phyloP scores from a whole-genome alignment of 2,329 filamentous ascomycete species.

The Pestalotiopsis sp. region DNA sequence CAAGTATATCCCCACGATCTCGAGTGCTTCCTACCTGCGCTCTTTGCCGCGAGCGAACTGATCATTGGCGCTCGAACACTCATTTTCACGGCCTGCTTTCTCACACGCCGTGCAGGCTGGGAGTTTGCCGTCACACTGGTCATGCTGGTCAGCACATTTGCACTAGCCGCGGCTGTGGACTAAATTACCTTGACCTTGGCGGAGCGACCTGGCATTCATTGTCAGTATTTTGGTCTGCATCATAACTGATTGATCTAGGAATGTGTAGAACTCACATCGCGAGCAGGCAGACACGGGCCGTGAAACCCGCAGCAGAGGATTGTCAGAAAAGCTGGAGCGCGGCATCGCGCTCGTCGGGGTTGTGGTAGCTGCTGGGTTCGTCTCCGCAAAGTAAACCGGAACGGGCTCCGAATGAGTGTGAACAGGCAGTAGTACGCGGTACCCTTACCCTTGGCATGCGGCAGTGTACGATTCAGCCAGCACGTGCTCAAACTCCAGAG shows the following conservation, averaged over 20 bases:
- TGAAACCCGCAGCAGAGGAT: conserved; percentile 71
- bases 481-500: not conserved
- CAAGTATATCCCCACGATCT: not conserved
- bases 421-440: not conserved
- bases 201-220: conserved; percentile 60
- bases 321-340: conserved; percentile 43
- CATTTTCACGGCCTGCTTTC: conserved; percentile 80
- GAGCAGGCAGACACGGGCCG: conserved; percentile 80
- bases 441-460: not conserved
- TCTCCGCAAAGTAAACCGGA: not conserved
- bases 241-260: not conserved
- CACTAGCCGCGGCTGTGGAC: not conserved
- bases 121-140: conserved; percentile 87
- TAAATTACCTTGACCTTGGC: conserved; percentile 82
- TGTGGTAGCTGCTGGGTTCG: not conserved
- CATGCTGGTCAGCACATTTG: conserved; percentile 14
- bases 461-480: not conserved
- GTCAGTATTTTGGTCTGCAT: conserved; percentile 14
- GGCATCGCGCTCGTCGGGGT: conserved; percentile 31
- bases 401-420: not conserved
- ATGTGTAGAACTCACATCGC: conserved; percentile 56
- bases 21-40: conserved; percentile 61
- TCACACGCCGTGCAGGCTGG: conserved; percentile 95
- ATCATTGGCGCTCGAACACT: conserved; percentile 93
- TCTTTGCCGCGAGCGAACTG: conserved; percentile 96